phyloP scores from a whole-genome alignment of 1,284 basidiomycete genomes.

The Phellopilus nigrolimitatus region DNA sequence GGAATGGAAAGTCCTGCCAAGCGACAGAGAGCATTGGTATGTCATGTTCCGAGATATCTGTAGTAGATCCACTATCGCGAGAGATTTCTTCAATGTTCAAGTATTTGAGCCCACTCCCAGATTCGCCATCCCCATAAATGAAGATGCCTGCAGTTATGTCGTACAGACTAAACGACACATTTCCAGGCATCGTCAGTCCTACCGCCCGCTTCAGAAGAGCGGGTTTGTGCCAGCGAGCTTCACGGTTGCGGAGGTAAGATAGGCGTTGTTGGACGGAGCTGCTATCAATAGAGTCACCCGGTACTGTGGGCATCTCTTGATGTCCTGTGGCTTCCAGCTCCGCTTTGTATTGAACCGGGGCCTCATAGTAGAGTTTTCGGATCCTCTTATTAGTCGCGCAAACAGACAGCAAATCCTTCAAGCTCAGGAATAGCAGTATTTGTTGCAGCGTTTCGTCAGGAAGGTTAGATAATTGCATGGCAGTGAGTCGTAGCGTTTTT shows the following conservation, averaged over 20 bases:
- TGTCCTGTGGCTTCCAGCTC: constrained; percentile 11
- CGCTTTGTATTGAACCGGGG: constrained; percentile 11
- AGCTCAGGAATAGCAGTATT: background rate
- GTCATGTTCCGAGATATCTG: background rate
- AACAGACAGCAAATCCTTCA: background rate
- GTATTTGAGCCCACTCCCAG: background rate
- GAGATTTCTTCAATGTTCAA: constrained; percentile 12
- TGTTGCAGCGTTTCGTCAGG: background rate
- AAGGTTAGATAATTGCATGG: background rate
- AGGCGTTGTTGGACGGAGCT: background rate
- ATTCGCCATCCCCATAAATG: background rate
- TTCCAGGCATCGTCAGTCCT: background rate
- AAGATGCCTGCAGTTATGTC: constrained; percentile 7
- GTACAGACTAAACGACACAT: background rate
- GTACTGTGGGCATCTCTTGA: too few species aligned
- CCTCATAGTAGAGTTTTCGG: constrained; percentile 3
- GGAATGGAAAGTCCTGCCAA: constrained; percentile 8
- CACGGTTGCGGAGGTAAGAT: constrained; percentile 3
- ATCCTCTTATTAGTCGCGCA: background rate
- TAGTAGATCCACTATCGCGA: background rate
- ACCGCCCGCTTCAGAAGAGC: constrained; percentile 4
- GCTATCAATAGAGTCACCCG: background rate
- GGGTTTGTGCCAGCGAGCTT: constrained; percentile 9
- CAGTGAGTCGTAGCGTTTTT: too few species aligned
- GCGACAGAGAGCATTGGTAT: background rate